These are phyloP conservation scores for Colletotrichum liaoningense DNA, from an alignment of 2,329 filamentous ascomycete species.

Conservation along the genomic window DNA sequence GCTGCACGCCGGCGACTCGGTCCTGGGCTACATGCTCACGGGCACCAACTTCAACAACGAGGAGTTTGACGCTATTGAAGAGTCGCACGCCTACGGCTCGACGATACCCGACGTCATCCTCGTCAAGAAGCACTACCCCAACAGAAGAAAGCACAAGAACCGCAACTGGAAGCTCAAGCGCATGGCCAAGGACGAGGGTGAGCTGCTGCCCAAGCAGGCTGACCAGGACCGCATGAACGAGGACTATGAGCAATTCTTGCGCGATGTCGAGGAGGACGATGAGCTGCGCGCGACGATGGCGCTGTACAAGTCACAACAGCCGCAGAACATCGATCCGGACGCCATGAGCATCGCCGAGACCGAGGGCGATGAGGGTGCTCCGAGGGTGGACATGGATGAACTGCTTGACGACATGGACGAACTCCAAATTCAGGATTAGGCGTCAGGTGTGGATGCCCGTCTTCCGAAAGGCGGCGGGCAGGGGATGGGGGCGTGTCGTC, in stretches of 20 bases:
- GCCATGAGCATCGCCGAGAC: slow-evolving; percentile 77
- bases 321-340: slow-evolving; percentile 64
- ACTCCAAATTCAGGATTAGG: slow-evolving; percentile 73
- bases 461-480: background rate
- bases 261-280: slow-evolving; percentile 94
- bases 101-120: slow-evolving; percentile 92
- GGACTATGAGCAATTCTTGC: slow-evolving; percentile 97
- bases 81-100: slow-evolving; percentile 78
- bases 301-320: slow-evolving; percentile 79
- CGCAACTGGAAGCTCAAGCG: slow-evolving; percentile 96
- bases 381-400: slow-evolving; percentile 81
- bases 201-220: slow-evolving; percentile 85
- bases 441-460: background rate
- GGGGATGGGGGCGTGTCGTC: background rate
- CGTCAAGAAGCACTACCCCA: slow-evolving; percentile 96
- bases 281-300: slow-evolving; percentile 87
- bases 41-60: slow-evolving; percentile 94
- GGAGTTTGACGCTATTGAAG: slow-evolving; percentile 85
- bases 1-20: slow-evolving; percentile 89
- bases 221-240: slow-evolving; percentile 90
- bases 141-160: slow-evolving; percentile 83
- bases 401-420: slow-evolving; percentile 95
- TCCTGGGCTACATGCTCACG: slow-evolving; percentile 88
- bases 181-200: slow-evolving; percentile 90
- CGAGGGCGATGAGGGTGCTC: slow-evolving; percentile 72